Evolutionary conservation across 1,284 basidiomycete species (phyloP).

Genomic region (Leccinum subrobustum): DNA sequence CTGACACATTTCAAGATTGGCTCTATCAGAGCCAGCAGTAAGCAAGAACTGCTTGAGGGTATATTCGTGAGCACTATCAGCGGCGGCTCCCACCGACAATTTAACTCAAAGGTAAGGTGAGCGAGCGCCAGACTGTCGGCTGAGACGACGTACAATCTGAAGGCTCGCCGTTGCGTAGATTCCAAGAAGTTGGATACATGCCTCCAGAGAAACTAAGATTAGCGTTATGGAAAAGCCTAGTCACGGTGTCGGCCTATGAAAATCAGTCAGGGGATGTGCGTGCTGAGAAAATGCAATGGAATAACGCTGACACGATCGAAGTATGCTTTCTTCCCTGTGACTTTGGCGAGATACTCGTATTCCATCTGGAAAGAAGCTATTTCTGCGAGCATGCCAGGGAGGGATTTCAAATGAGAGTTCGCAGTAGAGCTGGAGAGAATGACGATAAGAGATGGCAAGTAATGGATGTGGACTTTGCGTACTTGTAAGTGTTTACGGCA

Average conservation of each 20-base stretch:
- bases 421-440: not conserved
- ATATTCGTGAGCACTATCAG: slow-evolving; percentile 76
- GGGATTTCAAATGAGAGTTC: slow-evolving; percentile 13
- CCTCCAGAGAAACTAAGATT: slow-evolving; percentile 46
- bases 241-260: slow-evolving; percentile 49
- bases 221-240: slow-evolving; percentile 45
- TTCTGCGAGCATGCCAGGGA: slow-evolving; percentile 50
- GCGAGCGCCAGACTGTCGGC: not conserved
- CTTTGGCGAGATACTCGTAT: slow-evolving; percentile 55
- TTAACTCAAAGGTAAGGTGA: slow-evolving; percentile 35
- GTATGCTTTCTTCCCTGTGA: slow-evolving; percentile 49
- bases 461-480: slow-evolving; percentile 13
- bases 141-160: slow-evolving; percentile 37
- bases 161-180: slow-evolving; percentile 42
- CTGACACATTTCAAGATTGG: slow-evolving; percentile 65
- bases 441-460: not conserved
- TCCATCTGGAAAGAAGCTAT: slow-evolving; percentile 58
- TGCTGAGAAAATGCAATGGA: not conserved
- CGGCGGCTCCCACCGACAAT: slow-evolving; percentile 60
- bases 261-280: not conserved
- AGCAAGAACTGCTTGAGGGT: slow-evolving; percentile 72
- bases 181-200: slow-evolving; percentile 57
- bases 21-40: slow-evolving; percentile 56
- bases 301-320: slow-evolving; percentile 42
- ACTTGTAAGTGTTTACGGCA: slow-evolving; percentile 50